Conservation (phyloP, 495 filamentous ascomycete species). For the Aspergillus sclerotioniger region DNA sequence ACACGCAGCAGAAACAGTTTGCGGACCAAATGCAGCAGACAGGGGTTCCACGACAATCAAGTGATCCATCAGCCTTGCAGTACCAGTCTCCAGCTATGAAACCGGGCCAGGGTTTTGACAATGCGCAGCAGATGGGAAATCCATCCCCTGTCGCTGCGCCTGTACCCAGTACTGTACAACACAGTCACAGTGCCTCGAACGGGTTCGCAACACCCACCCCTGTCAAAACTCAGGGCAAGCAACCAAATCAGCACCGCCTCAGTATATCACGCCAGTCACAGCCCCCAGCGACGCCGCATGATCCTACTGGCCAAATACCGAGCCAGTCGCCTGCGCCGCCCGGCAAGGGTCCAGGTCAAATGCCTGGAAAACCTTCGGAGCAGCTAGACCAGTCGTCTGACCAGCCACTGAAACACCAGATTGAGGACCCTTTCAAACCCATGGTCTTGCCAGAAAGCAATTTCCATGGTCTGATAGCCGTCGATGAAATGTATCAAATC, state of each 20-base stretch:
- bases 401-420: conserved; percentile 45
- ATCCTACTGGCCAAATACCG: conserved; percentile 32
- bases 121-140: conserved; percentile 33
- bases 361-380: conserved; percentile 45
- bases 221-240: conserved; percentile 37
- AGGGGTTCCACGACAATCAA: conserved; percentile 35
- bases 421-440: conserved; percentile 52
- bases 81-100: conserved; percentile 42
- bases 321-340: conserved; percentile 36
- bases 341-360: conserved; percentile 33
- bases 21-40: conserved; percentile 55
- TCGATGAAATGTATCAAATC: conserved; percentile 58
- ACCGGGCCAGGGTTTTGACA: conserved; percentile 31
- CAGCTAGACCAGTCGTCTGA: conserved; percentile 44
- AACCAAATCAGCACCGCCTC: conserved; percentile 38
- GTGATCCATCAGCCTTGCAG: conserved; percentile 37
- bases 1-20: conserved; percentile 56
- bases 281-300: conserved; percentile 31
- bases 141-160: conserved; percentile 38
- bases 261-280: conserved; percentile 41
- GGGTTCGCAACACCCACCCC: conserved; percentile 44
- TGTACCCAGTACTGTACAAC: conserved; percentile 33
- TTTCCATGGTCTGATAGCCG: conserved; percentile 63
- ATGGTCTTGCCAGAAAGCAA: conserved; percentile 54
- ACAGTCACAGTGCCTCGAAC: conserved; percentile 32